phyloP scores from a whole-genome alignment of 495 filamentous ascomycete genomes.

The Aspergillus ostianus region DNA sequence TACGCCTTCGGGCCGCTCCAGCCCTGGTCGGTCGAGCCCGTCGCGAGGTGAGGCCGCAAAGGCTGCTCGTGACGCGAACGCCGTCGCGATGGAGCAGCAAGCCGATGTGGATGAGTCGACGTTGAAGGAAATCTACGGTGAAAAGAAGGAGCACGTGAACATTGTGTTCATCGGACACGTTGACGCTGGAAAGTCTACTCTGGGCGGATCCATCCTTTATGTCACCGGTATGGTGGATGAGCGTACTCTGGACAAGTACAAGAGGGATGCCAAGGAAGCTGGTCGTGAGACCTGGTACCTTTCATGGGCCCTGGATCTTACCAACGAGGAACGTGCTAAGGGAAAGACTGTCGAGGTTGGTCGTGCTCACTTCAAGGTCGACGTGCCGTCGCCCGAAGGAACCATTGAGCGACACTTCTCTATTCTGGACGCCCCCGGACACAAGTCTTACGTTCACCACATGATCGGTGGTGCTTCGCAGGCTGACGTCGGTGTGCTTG shows the following conservation, averaged over 20 bases:
- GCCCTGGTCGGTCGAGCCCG: slow-evolving; percentile 57
- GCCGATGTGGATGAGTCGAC: slow-evolving; percentile 90
- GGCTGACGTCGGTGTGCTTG: slow-evolving; percentile 91
- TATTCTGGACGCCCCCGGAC: slow-evolving; percentile 92
- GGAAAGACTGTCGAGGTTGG: slow-evolving; percentile 99
- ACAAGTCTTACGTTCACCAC: slow-evolving; percentile 93
- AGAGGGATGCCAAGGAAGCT: slow-evolving; percentile 90
- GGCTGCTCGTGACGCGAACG: slow-evolving; percentile 69
- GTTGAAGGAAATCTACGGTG: slow-evolving; percentile 93
- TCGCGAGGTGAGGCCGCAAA: slow-evolving; percentile 49
- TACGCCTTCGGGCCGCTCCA: slow-evolving; percentile 73
- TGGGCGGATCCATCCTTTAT: slow-evolving; percentile 89
- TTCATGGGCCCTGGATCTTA: slow-evolving; percentile 96
- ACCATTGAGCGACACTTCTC: slow-evolving; percentile 62
- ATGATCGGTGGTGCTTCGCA: slow-evolving; percentile 98
- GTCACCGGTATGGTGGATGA: slow-evolving; percentile 98
- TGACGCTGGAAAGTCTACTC: slow-evolving; percentile 93
- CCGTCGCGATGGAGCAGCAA: slow-evolving; percentile 80
- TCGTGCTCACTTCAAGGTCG: slow-evolving; percentile 93
- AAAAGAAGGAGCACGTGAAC: slow-evolving; percentile 86
- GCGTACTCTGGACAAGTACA: slow-evolving; percentile 96
- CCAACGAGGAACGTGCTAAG: slow-evolving; percentile 92
- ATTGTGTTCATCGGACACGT: slow-evolving; percentile 98
- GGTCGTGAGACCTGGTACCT: slow-evolving; percentile 98
- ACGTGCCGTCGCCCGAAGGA: slow-evolving; percentile 55